Evolutionary conservation across 2,329 filamentous ascomycete genomes (phyloP), one percentile per base, ranked within the genome.

Genomic region (Domatiomyces globalis): DNA sequence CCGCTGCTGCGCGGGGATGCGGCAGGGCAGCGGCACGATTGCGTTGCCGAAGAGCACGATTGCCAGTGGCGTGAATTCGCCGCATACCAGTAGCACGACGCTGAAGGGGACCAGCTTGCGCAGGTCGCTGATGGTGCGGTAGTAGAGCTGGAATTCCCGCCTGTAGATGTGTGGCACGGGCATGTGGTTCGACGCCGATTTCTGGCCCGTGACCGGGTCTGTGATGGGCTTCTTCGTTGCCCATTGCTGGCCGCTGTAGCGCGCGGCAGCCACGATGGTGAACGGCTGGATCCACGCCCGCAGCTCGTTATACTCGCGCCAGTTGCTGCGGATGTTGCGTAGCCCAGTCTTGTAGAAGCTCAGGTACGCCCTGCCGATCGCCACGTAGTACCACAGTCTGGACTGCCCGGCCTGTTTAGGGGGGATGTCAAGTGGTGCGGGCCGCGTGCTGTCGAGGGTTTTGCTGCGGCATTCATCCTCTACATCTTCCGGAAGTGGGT

Each of bases 321-420:
- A 65, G 58, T 94, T 95, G 53, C 72, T 69, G 65, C 80, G 81
- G 49, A 94, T 81, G 60, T 84, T 80, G 63, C 81, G 81, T 29
- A 95, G 69, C 17, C 89, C 90, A 1, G 79, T 76, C 69, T 92
- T 94, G 79, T 95, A 96, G 76, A 96, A 96, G 36, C 68, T 68
- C 8, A 84, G 66, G 67, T 94, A 95, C 49, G 84, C 80, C 65
- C 84, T 84, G 56, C 87, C 90, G 25, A 82, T 69, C 44, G 69
- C 65, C 62, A 78, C 77, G 55, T 79, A 71, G 69, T 85, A 78
- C 17, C 29, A 43, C 17, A 47, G n/a, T 27, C 5, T 8, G 12
- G 20, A 25, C 45, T 47, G 20, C 8, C 20, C 22, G 25, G 18
- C 20, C 8, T 33, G 20, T 22, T 29, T 22, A 9, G 22, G 3